phyloP scores from a whole-genome alignment of 345 rosid species.

The Alliaria petiolata region DNA sequence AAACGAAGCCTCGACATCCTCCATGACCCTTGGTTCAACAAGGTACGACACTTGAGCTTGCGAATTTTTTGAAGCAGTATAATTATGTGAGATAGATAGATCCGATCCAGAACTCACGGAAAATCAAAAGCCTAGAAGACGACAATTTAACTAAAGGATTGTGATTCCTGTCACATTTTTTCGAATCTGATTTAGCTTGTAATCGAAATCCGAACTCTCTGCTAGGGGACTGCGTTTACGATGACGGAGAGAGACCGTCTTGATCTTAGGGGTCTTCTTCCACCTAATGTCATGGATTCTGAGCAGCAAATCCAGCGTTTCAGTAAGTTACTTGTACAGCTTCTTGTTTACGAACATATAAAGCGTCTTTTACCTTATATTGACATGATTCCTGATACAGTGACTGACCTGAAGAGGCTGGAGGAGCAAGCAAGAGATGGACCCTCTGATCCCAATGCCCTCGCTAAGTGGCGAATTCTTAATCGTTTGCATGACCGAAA shows the following conservation, averaged over 20 bases:
- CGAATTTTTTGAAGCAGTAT: neutral
- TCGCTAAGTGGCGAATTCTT: constrained; percentile 95
- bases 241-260: constrained; percentile 95
- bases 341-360: neutral
- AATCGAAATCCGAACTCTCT: neutral
- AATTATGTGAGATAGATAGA: too few relatives aligned
- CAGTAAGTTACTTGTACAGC: constrained; percentile 49
- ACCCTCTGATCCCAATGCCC: constrained; percentile 83
- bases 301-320: constrained; percentile 91
- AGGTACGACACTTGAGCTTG: constrained; percentile 36
- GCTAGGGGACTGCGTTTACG: constrained; percentile 89
- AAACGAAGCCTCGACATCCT: constrained; percentile 96
- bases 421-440: constrained; percentile 92
- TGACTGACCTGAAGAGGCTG: constrained; percentile 88
- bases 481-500: constrained; percentile 93
- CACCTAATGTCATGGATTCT: constrained; percentile 80
- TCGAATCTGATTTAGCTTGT: neutral
- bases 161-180: too few relatives aligned
- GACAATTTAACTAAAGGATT: too few relatives aligned
- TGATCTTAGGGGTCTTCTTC: constrained; percentile 95
- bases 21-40: constrained; percentile 99
- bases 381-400: too few relatives aligned
- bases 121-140: too few relatives aligned
- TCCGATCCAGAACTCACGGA: too few relatives aligned
- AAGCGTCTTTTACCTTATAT: neutral